phyloP scores from a whole-genome alignment of 83 land plant species.

The Diphasiastrum complanatum region DNA sequence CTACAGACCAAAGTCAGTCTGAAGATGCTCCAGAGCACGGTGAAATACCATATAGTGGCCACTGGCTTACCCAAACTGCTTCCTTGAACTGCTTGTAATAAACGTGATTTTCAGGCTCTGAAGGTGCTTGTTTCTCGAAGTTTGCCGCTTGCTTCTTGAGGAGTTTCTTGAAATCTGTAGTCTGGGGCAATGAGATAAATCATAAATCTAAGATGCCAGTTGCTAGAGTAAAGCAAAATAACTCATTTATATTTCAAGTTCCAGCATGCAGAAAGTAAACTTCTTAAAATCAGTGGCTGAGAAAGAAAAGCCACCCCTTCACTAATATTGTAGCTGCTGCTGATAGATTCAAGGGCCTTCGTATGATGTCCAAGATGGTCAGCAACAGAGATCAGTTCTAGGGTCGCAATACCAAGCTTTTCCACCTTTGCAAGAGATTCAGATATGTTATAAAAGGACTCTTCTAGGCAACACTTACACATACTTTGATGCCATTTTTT shows the following conservation, averaged over 20 bases:
- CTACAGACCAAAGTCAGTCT: too few relatives aligned
- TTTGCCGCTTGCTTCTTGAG: conserved; percentile 37
- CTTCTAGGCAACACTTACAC: neutral
- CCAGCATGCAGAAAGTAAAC: neutral
- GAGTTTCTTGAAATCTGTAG: conserved; percentile 53
- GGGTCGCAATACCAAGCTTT: conserved; percentile 16
- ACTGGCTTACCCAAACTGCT: conserved; percentile 86
- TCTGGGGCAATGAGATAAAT: conserved; percentile 20
- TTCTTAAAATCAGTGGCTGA: neutral
- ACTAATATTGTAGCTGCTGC: neutral
- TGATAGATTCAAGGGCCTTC: conserved; percentile 2
- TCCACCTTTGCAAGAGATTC: conserved; percentile 8
- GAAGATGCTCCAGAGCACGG: too few relatives aligned
- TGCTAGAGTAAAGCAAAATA: neutral
- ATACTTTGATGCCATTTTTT: too few relatives aligned
- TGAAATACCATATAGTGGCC: too few relatives aligned
- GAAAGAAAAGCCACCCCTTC: neutral
- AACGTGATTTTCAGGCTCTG: conserved; percentile 33
- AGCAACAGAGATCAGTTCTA: conserved; percentile 5
- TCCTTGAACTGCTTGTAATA: conserved; percentile 60
- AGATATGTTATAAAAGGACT: neutral
- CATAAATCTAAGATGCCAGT: neutral
- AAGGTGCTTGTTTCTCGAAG: conserved; percentile 29
- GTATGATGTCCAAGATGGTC: conserved; percentile 9
- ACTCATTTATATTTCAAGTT: neutral